Percentiles rank a stretch among this genome's conserved stretches.
phyloP scores from a whole-genome alignment of 768 basidiomycete species.

The Tylopilus sp. region DNA sequence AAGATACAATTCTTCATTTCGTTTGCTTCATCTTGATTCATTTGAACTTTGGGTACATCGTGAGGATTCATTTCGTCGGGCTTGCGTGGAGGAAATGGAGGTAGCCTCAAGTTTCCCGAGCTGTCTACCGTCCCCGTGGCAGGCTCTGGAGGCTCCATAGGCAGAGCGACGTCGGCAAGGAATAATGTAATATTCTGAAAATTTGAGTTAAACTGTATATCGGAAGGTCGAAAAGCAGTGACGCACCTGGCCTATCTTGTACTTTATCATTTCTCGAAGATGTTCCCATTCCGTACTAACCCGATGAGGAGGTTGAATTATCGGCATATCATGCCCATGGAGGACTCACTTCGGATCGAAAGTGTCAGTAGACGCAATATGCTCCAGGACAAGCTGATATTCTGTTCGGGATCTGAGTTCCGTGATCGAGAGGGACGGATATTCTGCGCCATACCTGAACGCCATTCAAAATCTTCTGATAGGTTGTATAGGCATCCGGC shows the following conservation, averaged over 20 bases:
- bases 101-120: conserved; percentile 62
- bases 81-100: conserved; percentile 69
- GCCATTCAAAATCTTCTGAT: conserved; percentile 45
- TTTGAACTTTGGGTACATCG: conserved; percentile 53
- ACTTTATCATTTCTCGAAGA: conserved; percentile 69
- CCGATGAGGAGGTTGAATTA: conserved; percentile 11
- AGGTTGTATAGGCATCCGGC: conserved; percentile 6
- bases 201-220: neutral
- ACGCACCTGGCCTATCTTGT: conserved; percentile 62
- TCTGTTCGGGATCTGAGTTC: conserved; percentile 38
- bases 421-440: neutral
- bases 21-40: conserved; percentile 60
- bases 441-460: conserved; percentile 40
- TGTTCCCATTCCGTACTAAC: conserved; percentile 65
- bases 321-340: neutral
- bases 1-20: conserved; percentile 56
- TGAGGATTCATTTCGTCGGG: conserved; percentile 46
- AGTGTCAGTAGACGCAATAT: conserved; percentile 61
- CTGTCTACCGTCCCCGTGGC: conserved; percentile 26
- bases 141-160: conserved; percentile 43
- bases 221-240: neutral
- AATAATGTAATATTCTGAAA: conserved; percentile 50
- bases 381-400: conserved; percentile 54
- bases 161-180: conserved; percentile 36
- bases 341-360: conserved; percentile 48